A percentile compares a stretch with the other conserved stretches of the same genome.
phyloP scores from a whole-genome alignment of 1,139 yeast species.

The Sugiyamaella novakii region DNA sequence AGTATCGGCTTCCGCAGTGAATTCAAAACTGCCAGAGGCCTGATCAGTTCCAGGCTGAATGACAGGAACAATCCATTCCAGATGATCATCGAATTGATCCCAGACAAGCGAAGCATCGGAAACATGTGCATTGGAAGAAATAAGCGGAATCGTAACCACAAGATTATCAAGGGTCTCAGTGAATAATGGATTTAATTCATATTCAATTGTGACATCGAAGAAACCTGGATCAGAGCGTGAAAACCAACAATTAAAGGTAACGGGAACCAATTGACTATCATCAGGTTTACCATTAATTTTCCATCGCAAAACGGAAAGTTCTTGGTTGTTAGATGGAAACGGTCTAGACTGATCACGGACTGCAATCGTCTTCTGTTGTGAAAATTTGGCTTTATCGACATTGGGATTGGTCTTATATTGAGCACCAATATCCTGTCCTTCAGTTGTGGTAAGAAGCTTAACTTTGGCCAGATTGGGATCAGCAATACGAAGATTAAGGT shows the following conservation, averaged over 20 bases:
- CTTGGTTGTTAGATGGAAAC: conserved; percentile 90
- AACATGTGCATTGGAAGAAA: conserved; percentile 59
- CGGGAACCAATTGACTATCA: conserved; percentile 60
- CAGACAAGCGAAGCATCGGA: conserved; percentile 41
- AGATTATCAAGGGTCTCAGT: conserved; percentile 57
- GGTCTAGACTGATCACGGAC: conserved; percentile 76
- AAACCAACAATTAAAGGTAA: conserved; percentile 85
- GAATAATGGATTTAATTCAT: conserved; percentile 61
- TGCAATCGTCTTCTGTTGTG: conserved; percentile 58
- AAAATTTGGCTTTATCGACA: conserved; percentile 77
- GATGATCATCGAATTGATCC: conserved; percentile 45
- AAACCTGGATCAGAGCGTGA: conserved; percentile 56
- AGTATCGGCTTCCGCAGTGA: conserved; percentile 68
- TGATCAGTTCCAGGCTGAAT: conserved; percentile 43
- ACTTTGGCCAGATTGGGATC: conserved; percentile 67
- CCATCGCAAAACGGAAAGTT: conserved; percentile 92
- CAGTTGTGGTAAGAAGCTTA: conserved; percentile 59
- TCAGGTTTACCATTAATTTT: conserved; percentile 48
- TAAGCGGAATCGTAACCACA: conserved; percentile 64
- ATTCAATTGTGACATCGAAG: conserved; percentile 83
- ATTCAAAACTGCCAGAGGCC: conserved; percentile 76
- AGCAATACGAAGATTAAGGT: conserved; percentile 82
- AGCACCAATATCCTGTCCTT: conserved; percentile 51
- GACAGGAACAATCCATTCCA: conserved; percentile 46
- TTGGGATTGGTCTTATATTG: conserved; percentile 96